Base-by-base conservation (phyloP, 345 rosid species). In the Kernera saxatilis region DNA sequence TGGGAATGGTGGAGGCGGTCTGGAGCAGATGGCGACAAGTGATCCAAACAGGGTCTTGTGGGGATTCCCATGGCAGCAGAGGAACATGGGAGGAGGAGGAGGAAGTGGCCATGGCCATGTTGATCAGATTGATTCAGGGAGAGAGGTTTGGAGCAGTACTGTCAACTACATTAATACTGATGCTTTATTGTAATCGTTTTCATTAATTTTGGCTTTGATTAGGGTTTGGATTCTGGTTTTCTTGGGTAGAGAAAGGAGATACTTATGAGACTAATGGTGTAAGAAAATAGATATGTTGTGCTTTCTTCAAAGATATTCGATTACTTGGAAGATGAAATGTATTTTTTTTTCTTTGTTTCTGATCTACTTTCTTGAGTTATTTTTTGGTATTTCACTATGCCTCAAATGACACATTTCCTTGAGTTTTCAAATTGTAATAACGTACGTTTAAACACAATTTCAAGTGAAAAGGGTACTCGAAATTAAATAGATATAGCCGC, bases 1-100 rank as follows among this genome's bases (percentile, higher is more conserved):
- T 46, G 67, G 77, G 3, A 73, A 66, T 25, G 83, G 79, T 23
- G 64, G 39, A 60, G 45, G 75, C 44, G 82, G 78, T 18, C 53
- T 77, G 35, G 74, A 74, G 65, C 40, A 70, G 25, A 58, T 66
- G 43, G 82, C 72, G 53, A 72, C 52, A 22, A 56, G 21, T 57
- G 88, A 84, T 68, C 69, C 73, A 21, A 79, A 60, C 41, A 82
- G 40, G 75, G 69, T 76, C 41, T 72, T 85, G 64, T 82, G 84
- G 88, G 93, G 89, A 6, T 82, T 79, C 52, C 97, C 95, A 1
- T 91, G 97, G 93, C 91, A 85, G 73, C 88, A 84, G 74, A 68
- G 69, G 18, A 68, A 68, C 74, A 67, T 79, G 29, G 74, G 49
- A 69, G 81, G 66, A 21, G 81, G 66, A 21, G 74, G 67, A 32